These are phyloP conservation scores for Darksidea phi DNA, from an alignment of 495 filamentous ascomycete species.

Conservation along the genomic window DNA sequence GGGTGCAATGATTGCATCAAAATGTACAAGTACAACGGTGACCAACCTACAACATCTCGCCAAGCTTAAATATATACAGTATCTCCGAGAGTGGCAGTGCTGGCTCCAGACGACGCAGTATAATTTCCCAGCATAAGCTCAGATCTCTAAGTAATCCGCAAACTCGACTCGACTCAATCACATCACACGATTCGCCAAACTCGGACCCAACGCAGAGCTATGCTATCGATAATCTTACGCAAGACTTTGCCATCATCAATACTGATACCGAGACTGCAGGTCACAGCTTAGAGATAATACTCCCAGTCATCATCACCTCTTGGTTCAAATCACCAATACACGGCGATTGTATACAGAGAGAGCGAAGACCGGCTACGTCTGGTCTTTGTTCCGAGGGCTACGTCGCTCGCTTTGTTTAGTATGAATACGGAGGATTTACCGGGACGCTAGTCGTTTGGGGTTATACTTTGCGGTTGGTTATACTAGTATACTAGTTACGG, in stretches of 20 bases:
- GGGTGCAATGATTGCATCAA: conserved; percentile 8
- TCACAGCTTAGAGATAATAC: conserved; percentile 33
- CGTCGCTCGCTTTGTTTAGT: conserved; percentile 44
- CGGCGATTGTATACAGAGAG: conserved; percentile 36
- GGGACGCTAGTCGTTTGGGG: conserved; percentile 20
- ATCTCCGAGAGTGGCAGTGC: conserved; percentile 11
- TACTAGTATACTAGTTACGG: too few species aligned
- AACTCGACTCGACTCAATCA: background rate
- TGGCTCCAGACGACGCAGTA: conserved; percentile 13
- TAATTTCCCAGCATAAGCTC: conserved; percentile 11
- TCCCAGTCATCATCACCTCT: conserved; percentile 38
- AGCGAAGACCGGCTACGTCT: conserved; percentile 42
- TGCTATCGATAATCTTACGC: background rate
- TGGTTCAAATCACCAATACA: conserved; percentile 40
- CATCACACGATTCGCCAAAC: background rate
- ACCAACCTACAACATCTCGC: conserved; percentile 11
- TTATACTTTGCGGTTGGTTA: conserved; percentile 30
- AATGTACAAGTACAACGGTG: conserved; percentile 22
- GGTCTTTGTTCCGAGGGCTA: conserved; percentile 44
- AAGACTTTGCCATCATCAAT: conserved; percentile 31
- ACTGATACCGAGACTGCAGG: conserved; percentile 30
- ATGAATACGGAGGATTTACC: conserved; percentile 33
- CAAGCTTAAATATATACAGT: conserved; percentile 4
- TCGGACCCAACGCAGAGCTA: too few species aligned
- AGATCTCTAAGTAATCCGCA: background rate